Evolutionary conservation across 768 basidiomycete genomes (phyloP), one percentile per base, ranked within the genome.

Genomic region (Trametes cubensis): DNA sequence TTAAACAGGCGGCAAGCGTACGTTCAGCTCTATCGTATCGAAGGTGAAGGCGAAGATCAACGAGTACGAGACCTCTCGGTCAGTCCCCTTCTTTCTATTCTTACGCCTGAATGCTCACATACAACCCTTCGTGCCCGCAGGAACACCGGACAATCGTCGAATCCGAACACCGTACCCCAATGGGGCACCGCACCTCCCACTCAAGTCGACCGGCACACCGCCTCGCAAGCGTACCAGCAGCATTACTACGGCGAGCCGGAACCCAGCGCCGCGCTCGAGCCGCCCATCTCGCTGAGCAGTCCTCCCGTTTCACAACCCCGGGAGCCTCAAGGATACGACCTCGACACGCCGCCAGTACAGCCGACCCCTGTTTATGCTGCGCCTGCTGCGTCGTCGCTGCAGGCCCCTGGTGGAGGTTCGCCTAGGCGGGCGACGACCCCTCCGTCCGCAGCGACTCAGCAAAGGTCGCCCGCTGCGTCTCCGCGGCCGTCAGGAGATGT

Each of bases 31-130:
- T 10, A 72, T 94, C 26, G 79, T 93, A 42, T 85, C 84, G 38
- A 93, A 89, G 72, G 89, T 92, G 49, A 92, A 85, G 70, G 85
- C 90, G 6, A 94, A 93, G 81, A 85, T 93, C 61, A 87, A 89
- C 68, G 92, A 93, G 67, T 85, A 85, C 63, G 91, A 93, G 41
- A 84, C 86, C 68, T 45, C 53, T n/a, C 51, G 60, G 60, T 61
- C 11, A 45, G 61, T 28, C 14, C 18, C 39, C 41, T 41, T 21
- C 15, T 20, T 17, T 41, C 21, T 13, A 18, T 4, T 28, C 17
- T 23, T n/a, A 52, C 38, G 14, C n/a, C 21, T 14, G 30, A 13
- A 38, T 42, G 11, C 34, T 39, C 34, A 23, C 18, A 18, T 44
- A 14, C 50, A 48, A 3, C 4, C 6, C 15, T 41, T 10, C 4